Evolutionary conservation across 2,329 filamentous ascomycete species (phyloP), one percentile per base, ranked within the genome.

Genomic region (Cladosporium colombiae): DNA sequence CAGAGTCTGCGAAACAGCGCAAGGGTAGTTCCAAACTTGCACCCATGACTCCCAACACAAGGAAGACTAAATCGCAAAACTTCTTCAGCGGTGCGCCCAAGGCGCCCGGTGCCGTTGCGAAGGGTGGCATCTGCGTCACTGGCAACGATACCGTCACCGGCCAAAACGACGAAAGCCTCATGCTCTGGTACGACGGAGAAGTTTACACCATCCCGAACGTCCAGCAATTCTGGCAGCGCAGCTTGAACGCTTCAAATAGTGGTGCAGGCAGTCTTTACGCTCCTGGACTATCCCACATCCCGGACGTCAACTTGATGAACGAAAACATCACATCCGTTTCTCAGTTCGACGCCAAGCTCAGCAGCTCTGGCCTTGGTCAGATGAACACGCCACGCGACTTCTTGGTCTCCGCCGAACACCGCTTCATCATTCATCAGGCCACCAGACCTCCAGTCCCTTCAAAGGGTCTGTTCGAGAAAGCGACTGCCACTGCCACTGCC

Each of bases 21-120:
- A 77, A 74, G 66, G 72, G 73, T 25, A 72, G 73, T 8, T 74
- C 74, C 50, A 75, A 75, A 27, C 75, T 84, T 2, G 81, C 79
- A 4, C 82, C 82, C 1, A 83, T 82, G 80, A 84, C 82, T 8
- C 82, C 82, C 5, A 83, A 83, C 67, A 84, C 82, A 7, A 78
- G 81, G 14, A 79, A 79, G 55, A 76, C 76, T 56, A 81, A 79
- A 67, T 75, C 82, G 63, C 80, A 82, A 52, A 71, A 72, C 14
- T 73, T 84, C 3, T 83, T 83, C 68, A 76, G 78, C 31, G 78
- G 78, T n/a, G 74, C 76, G 35, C 70, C 77, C 11, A 74, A 76
- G 16, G 71, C 69, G 7, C 68, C 71, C 16, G 69, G 74, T 5
- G 72, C 71, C 37, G 73, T 75, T 6, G 57, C 75, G 2, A 74